Evolutionary conservation across 208 protist genomes (phyloP).

Genomic region (Strigomonas oncopelti): DNA sequence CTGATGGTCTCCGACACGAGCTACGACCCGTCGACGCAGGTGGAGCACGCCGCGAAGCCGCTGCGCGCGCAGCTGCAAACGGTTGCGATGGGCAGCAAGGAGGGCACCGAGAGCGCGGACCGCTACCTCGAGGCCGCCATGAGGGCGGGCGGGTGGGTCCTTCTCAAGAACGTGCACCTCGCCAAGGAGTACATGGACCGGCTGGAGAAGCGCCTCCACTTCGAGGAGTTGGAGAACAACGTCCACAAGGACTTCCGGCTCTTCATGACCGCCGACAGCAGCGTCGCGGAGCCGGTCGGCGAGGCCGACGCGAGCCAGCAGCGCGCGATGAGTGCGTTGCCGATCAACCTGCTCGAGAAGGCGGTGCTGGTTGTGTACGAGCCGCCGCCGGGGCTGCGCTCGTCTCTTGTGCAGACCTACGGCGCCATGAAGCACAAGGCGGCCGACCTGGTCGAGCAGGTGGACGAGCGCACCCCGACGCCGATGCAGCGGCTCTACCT

Average conservation of each 20-base stretch:
- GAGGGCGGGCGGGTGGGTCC: constrained; percentile 91
- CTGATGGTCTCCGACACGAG: constrained; percentile 87
- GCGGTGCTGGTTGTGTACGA: constrained; percentile 93
- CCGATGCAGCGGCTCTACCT: constrained; percentile 94
- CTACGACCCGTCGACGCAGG: constrained; percentile 89
- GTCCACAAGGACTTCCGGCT: constrained; percentile 92
- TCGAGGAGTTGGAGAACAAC: constrained; percentile 41
- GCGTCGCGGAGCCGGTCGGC: constrained; percentile 29
- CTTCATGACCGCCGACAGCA: constrained; percentile 96
- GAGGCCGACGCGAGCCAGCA: neutral
- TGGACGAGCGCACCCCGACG: constrained; percentile 4
- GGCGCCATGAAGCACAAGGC: constrained; percentile 14
- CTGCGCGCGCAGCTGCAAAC: constrained; percentile 44
- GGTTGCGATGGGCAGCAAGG: constrained; percentile 96
- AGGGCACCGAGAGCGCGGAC: constrained; percentile 92
- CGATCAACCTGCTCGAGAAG: constrained; percentile 68
- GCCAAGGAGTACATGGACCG: constrained; percentile 90
- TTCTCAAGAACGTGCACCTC: constrained; percentile 99
- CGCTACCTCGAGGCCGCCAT: constrained; percentile 82
- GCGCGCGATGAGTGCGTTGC: constrained; percentile 14
- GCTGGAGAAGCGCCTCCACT: constrained; percentile 96
- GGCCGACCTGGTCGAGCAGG: neutral
- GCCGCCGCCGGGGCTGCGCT: constrained; percentile 94
- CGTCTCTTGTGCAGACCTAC: constrained; percentile 89
- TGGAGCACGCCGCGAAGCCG: constrained; percentile 87